A percentile compares a stretch with the other conserved stretches of the same genome.
phyloP scores from a whole-genome alignment of 1,139 yeast genomes.

The Candida labiduridarum region DNA sequence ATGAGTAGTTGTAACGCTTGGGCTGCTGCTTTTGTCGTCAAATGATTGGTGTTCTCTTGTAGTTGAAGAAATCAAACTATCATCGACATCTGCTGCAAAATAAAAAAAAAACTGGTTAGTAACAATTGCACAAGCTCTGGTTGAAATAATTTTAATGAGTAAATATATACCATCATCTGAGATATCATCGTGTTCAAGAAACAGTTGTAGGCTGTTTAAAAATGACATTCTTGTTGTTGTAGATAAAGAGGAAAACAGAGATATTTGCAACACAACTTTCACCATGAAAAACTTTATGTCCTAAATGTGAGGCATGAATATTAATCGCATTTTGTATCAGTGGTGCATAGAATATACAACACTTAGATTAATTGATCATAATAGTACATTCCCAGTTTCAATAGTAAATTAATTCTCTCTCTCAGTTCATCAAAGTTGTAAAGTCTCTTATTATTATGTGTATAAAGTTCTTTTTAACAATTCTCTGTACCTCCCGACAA shows the following conservation, averaged over 20 bases:
- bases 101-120: not conserved
- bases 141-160: slow-evolving; percentile 1
- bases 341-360: no score
- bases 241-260: not conserved
- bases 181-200: slow-evolving; percentile 11
- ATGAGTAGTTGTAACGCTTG: not conserved
- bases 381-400: no score
- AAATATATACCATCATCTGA: slow-evolving; percentile 13
- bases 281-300: not conserved
- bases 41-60: not conserved
- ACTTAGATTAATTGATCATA: no score
- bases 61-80: not conserved
- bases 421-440: no score
- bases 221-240: slow-evolving; percentile 13
- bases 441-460: no score
- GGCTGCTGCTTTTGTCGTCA: not conserved
- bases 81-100: not conserved
- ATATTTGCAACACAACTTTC: slow-evolving; percentile 12
- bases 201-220: slow-evolving; percentile 14
- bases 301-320: no score
- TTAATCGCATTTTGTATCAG: no score
- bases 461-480: no score
- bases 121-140: not conserved
- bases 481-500: no score
- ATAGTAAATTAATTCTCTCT: no score